phyloP scores from a whole-genome alignment of 108 stramenopile genomes.

The Fragilariopsis cylindrus region DNA sequence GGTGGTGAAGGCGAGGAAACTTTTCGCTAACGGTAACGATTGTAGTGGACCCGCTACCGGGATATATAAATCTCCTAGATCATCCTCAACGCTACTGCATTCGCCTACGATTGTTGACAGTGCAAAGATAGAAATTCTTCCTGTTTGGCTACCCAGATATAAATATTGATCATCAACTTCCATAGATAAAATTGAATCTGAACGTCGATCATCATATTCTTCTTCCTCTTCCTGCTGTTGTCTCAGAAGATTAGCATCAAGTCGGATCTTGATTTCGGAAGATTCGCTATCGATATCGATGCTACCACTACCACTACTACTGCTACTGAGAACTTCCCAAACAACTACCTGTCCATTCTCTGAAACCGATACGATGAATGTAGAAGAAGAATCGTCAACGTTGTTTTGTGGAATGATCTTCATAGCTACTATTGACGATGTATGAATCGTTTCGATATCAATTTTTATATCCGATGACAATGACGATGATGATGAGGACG shows the following conservation, averaged over 20 bases:
- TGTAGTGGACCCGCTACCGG: not conserved
- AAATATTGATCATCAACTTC: slow-evolving; percentile 19
- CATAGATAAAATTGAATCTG: slow-evolving; percentile 7
- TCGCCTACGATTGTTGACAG: not conserved
- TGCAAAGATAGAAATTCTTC: slow-evolving; percentile 14
- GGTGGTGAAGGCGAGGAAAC: slow-evolving; percentile 9
- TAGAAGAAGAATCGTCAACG: not conserved
- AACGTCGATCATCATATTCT: not conserved
- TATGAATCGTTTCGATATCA: not conserved
- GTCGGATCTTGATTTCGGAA: not conserved
- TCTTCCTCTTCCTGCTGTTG: not conserved
- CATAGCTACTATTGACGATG: slow-evolving; percentile 21
- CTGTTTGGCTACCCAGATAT: slow-evolving; percentile 11
- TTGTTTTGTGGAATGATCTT: slow-evolving; percentile 4
- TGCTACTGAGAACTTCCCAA: not conserved
- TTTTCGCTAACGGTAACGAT: not conserved
- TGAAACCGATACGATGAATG: slow-evolving; percentile 8
- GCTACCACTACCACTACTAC: not conserved
- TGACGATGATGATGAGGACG: too few species aligned
- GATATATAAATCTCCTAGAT: too few species aligned
- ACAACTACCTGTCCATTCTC: slow-evolving; percentile 4
- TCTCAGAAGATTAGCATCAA: slow-evolving; percentile 4
- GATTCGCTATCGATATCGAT: not conserved
- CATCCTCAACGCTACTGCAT: not conserved
- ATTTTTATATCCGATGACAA: not conserved